phyloP scores from a whole-genome alignment of 306 rosid genomes.

The Quercus bicolor region DNA sequence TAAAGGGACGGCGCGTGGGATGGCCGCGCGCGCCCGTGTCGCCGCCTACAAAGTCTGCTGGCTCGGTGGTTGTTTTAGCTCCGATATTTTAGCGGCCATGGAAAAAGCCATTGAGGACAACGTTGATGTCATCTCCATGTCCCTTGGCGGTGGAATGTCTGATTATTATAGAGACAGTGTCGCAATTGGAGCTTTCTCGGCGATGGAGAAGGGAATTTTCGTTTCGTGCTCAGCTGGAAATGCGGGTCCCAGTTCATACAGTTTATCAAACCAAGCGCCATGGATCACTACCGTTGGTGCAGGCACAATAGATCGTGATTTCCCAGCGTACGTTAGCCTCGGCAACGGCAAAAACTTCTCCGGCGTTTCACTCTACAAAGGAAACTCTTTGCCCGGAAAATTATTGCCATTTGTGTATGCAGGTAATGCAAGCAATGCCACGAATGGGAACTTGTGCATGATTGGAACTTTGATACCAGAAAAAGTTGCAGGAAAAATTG shows the following conservation, averaged over 20 bases:
- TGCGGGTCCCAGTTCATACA: conserved; percentile 41
- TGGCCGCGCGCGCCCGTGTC: conserved; percentile 64
- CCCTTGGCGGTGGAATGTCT: conserved; percentile 55
- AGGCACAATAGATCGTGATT: conserved; percentile 86
- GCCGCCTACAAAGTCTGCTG: conserved; percentile 80
- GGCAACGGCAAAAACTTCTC: conserved; percentile 62
- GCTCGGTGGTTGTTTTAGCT: conserved; percentile 42
- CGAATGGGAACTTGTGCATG: conserved; percentile 44
- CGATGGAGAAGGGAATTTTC: conserved; percentile 77
- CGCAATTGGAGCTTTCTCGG: conserved; percentile 69
- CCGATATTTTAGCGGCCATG: conserved; percentile 65
- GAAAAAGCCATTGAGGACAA: conserved; percentile 70
- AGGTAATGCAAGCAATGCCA: conserved; percentile 40
- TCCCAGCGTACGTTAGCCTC: conserved; percentile 55
- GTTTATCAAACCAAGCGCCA: conserved; percentile 66
- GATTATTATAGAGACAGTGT: conserved; percentile 50
- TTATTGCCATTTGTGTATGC: conserved; percentile 47
- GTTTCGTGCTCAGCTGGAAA: conserved; percentile 76
- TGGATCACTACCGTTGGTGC: conserved; percentile 92
- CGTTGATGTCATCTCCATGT: conserved; percentile 66
- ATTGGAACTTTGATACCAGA: conserved; percentile 41
- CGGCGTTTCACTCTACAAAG: conserved; percentile 59
- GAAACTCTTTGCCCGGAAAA: conserved; percentile 19
- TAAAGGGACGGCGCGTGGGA: conserved; percentile 71
- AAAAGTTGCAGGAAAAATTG: conserved; percentile 66